Base-by-base conservation (phyloP, 768 basidiomycete genomes). In the Candolleomyces eurysporus region DNA sequence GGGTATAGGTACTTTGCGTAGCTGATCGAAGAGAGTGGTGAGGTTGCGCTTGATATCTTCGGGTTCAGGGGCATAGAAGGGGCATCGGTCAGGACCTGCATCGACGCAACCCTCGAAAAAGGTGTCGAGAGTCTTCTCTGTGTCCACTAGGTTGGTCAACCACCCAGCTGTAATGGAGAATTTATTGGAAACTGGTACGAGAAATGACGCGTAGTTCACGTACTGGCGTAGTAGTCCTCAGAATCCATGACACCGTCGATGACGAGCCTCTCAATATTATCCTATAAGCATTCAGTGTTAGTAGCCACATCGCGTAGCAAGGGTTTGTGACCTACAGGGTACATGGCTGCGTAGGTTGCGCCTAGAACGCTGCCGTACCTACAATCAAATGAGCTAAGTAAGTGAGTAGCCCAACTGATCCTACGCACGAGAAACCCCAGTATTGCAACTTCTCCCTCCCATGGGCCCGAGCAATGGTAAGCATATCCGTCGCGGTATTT, bases 241-340 rank as follows among this genome's bases (percentile, higher is more conserved):
- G 74, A 65, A 48, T 79, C 78, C 21, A 74, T 71, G n/a, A 79
- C 77, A 19, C 78, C 77, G 50, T 80, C 79, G 21, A 79, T 70
- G 7, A 77, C 66, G 17, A 79, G 10, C 11, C 77, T 73, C 54
- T 73, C 76, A 21, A 79, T 66, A 45, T 76, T 76, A 55, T 77
- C 73, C 75, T 79, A 45, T 64, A 62, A 5, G 31, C n/a, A 36
- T 14, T 54, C 5, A 13, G 21, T 57, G 21, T 26, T 13, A 30
- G 11, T 8, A 22, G 39, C 9, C 2, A 40, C 42, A 39, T 14
- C 10, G 8, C n/a, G 13, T 10, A 21, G 11, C n/a, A 46, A 17
- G 16, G 36, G 43, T 10, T 42, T 21, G 5, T 0, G 19, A 30
- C 66, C 63, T 51, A 69, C 68, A 4, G 71, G 70, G 42, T 68